Evolutionary conservation across 208 protist species (phyloP).

Genomic region (Angomonas ambiguus): DNA sequence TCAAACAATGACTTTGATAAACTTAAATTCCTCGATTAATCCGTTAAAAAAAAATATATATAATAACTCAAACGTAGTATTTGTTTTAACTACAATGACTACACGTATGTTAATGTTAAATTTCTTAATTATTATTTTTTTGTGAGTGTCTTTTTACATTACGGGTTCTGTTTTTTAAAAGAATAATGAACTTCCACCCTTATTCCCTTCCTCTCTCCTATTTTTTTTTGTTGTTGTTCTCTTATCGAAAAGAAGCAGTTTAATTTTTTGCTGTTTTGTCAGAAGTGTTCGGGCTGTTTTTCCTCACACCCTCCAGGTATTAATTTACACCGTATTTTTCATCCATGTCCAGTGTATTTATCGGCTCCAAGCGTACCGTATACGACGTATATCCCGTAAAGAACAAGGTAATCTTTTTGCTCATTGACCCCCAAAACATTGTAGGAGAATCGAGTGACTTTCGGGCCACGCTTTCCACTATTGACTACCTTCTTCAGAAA

Average conservation of each 20-base stretch:
- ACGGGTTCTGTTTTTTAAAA: not conserved
- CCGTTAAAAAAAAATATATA: no score
- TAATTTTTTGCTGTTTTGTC: no score
- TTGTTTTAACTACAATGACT: no score
- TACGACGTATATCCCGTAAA: conserved; percentile 65
- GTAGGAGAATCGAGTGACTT: conserved; percentile 37
- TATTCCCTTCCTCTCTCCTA: not conserved
- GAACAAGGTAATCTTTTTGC: conserved; percentile 62
- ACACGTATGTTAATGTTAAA: no score
- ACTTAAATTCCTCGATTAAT: no score
- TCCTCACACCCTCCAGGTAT: no score
- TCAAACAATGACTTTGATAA: no score
- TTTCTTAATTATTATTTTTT: not conserved
- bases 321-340: no score
- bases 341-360: conserved; percentile 46
- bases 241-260: not conserved
- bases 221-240: not conserved
- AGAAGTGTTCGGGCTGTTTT: no score
- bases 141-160: not conserved
- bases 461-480: conserved; percentile 52
- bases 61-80: no score
- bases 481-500: conserved; percentile 54
- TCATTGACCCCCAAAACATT: conserved; percentile 71
- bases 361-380: conserved; percentile 68
- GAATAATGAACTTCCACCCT: not conserved